These are phyloP conservation scores for Salvia splendens DNA, from an alignment of 257 asterid species.

Conservation along the genomic window DNA sequence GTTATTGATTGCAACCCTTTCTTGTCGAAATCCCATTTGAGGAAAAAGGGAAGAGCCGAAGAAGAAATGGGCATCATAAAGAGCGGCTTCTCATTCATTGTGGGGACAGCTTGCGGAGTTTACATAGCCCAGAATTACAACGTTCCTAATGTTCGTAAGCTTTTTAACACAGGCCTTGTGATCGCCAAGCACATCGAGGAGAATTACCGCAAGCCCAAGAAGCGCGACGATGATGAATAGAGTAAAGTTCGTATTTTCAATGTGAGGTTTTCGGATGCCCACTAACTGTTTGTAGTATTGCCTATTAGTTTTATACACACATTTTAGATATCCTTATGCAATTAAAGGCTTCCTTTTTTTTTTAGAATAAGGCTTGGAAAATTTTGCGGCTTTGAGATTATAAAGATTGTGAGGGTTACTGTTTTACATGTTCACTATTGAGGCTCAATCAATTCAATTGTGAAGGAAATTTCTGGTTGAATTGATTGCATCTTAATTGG, in stretches of 20 bases:
- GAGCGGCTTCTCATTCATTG: constrained; percentile 55
- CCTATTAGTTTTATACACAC: neutral
- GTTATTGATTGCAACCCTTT: too few relatives aligned
- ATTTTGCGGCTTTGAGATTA: neutral
- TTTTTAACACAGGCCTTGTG: constrained; percentile 49
- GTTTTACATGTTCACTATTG: constrained; percentile 18
- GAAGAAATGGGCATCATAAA: constrained; percentile 44
- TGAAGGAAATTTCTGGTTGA: neutral
- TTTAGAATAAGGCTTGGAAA: constrained; percentile 14
- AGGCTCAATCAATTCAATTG: constrained; percentile 12
- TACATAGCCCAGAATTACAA: constrained; percentile 80
- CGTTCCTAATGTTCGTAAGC: constrained; percentile 70
- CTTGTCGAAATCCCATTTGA: too few relatives aligned
- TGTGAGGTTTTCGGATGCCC: neutral
- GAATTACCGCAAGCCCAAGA: constrained; percentile 77
- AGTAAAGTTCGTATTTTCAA: neutral
- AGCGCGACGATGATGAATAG: constrained; percentile 47
- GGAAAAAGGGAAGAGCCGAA: neutral
- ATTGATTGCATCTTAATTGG: neutral
- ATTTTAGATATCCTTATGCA: neutral
- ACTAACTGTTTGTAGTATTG: too few relatives aligned
- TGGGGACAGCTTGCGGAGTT: constrained; percentile 64
- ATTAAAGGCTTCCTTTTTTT: neutral
- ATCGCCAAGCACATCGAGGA: constrained; percentile 67
- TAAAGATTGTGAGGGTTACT: constrained; percentile 10